Evolutionary conservation across 129 eudicot genomes (phyloP), one percentile per base, ranked within the genome.

Genomic region (Solidago caesia): DNA sequence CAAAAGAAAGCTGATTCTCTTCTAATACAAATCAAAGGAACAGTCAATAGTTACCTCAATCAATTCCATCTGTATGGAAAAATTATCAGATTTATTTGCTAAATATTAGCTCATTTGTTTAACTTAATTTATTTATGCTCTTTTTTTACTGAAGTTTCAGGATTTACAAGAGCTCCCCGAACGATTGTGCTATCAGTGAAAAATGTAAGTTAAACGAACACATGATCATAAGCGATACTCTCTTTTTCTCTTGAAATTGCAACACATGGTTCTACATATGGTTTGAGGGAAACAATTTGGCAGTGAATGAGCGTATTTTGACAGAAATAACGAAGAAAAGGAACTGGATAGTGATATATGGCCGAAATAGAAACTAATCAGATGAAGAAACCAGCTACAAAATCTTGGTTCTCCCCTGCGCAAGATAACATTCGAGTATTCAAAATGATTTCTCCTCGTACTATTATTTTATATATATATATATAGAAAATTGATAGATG

Each of bases 21-120:
- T 72, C 46, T 71, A 25, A 71, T 67, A 69, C 86, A 74, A 44
- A 46, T 79, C 16, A 85, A 71, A 79, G 87, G 68, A 74, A 71
- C 72, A 29, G 53, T 85, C 67, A 33, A 59, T 44, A 72, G 25
- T 47, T 83, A 87, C 75, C 64, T 82, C 79, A 79, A 68, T 57
- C 66, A 68, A 4, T 76, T 88, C 58, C 85, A 81, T 29, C 71
- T 77, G 92, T 91, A 88, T 80, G 97, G 62, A 71, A 66, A 21
- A 16, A 77, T 52, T 16, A 21, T 48, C 26, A 41, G 26, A 53
- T 15, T 33, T 12, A 61, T 48, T 59, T 2, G 25, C 43, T 44
- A 44, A 48, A 10, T 61, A 48, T 65, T 12, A 33, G 2, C 56
- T 56, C 45, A 12, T 47, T 68, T 71, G 55, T 45, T 9, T 15